Evolutionary conservation across 2,329 filamentous ascomycete species (phyloP).

Genomic region (Gaeumannomyces sp.): DNA sequence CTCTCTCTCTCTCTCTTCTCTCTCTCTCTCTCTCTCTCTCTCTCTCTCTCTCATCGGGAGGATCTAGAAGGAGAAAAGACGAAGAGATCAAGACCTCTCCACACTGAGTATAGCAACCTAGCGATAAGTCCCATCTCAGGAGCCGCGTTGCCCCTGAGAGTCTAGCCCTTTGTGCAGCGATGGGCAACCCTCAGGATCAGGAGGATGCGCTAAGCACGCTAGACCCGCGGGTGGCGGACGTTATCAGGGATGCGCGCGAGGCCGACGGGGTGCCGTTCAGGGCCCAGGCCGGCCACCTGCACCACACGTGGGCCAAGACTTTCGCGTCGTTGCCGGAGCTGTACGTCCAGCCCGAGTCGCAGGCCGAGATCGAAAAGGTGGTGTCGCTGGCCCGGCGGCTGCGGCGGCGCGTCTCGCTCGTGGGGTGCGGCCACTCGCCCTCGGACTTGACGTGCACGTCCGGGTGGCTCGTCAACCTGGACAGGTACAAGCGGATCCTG

Average conservation of each 20-base stretch:
- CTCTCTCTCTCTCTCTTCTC: too few relatives aligned
- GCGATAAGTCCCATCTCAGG: neutral
- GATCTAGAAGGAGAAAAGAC: neutral
- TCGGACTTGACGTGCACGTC: conserved; percentile 89
- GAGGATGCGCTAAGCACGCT: conserved; percentile 3
- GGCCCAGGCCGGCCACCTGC: conserved; percentile 63
- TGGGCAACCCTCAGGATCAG: neutral
- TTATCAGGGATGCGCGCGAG: conserved; percentile 8
- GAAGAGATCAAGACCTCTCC: neutral
- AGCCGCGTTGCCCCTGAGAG: neutral
- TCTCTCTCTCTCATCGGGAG: neutral
- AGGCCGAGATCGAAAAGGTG: conserved; percentile 76
- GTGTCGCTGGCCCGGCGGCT: conserved; percentile 75
- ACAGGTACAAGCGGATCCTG: conserved; percentile 69
- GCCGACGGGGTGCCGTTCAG: conserved; percentile 61
- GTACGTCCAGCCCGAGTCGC: conserved; percentile 75
- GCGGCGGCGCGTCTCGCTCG: conserved; percentile 73
- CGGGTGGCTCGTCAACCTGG: conserved; percentile 90
- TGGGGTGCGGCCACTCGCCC: conserved; percentile 90
- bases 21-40: too few relatives aligned
- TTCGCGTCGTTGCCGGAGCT: conserved; percentile 86
- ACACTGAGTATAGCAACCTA: neutral
- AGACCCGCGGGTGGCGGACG: neutral
- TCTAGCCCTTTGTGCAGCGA: neutral
- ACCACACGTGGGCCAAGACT: conserved; percentile 92